Evolutionary conservation across 2,329 filamentous ascomycete species (phyloP).

Genomic region (Verticillium longisporum): DNA sequence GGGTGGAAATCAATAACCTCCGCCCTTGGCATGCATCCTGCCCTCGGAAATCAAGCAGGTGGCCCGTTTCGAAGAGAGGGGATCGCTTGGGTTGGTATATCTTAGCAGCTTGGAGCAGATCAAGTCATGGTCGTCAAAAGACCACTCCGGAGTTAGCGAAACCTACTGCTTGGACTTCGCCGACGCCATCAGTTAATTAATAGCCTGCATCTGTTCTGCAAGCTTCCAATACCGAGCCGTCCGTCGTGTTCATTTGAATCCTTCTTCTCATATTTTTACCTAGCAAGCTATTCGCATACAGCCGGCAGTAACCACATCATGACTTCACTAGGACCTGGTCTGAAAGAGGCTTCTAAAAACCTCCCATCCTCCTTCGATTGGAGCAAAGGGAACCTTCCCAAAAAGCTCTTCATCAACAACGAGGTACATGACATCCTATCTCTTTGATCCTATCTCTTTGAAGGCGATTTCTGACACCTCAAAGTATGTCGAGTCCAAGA

Average conservation of each 20-base stretch:
- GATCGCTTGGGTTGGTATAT: background rate
- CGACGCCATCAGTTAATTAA: background rate
- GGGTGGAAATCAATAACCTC: slow-evolving; percentile 1
- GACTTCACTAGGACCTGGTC: slow-evolving; percentile 15
- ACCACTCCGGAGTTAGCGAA: background rate
- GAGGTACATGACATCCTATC: slow-evolving; percentile 16
- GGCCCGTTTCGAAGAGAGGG: too few relatives aligned
- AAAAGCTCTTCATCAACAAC: slow-evolving; percentile 30
- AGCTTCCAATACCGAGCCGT: too few relatives aligned
- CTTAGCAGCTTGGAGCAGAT: background rate
- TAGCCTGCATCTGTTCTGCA: background rate
- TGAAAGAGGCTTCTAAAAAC: slow-evolving; percentile 9
- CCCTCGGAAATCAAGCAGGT: too few relatives aligned
- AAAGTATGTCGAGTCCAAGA: slow-evolving; percentile 34
- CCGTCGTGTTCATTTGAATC: too few relatives aligned
- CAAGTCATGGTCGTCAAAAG: too few relatives aligned
- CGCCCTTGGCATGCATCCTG: background rate
- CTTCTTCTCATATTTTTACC: background rate
- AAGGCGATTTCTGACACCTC: background rate
- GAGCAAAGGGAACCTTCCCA: slow-evolving; percentile 24
- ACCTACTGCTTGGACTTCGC: background rate
- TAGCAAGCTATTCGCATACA: background rate
- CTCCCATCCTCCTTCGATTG: slow-evolving; percentile 14
- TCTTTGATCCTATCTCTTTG: background rate
- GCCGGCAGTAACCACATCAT: slow-evolving; percentile 6